Evolutionary conservation across 176 grass and related monocot genomes (phyloP), one percentile per base, ranked within the genome.

Genomic region (Melocanna baccifera): DNA sequence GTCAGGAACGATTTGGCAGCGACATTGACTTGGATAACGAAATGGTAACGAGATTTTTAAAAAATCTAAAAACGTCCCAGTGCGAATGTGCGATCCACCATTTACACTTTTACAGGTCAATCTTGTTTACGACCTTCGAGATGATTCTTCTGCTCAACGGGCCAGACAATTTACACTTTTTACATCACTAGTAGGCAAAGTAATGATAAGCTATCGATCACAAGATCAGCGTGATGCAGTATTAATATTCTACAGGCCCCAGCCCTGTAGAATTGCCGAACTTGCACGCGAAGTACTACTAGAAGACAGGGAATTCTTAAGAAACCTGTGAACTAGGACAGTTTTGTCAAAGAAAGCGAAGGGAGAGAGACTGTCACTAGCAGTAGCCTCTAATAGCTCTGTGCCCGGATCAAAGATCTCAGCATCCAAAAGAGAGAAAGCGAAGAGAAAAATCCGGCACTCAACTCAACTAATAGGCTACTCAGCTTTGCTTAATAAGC

Each of bases 191-290:
- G 5, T 13, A 18, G 14, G 5, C 0, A 77, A 62, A 88, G 53
- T 87, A 78, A 52, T 7, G 52, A 62, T 77, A 71, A 45, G 8
- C 23, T 80, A 62, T 52, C 9, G 55, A 70, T 13, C 87, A 81
- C 82, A 81, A 81, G 87, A 36, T 81, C 41, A 50, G 42, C 82
- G 87, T 85, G 82, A 50, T 25, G 48, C 23, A 3, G 23, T 70
- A 85, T 43, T 69, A 50, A 81, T 76, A 69, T 42, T 13, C 22
- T 13, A 13, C 37, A 56, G 71, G 64, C 14, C 78, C 71, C 51
- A 19, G 6, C 4, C 5, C 46, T 19, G 78, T 16, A 39, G 16
- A 47, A 5, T 46, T 56, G 83, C 63, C 20, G 15, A 62, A 15
- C 20, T 55, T 22, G 55, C 88, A 89, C 55, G 83, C 51, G 81